Percentiles rank a stretch among this genome's conserved stretches.
phyloP scores from a whole-genome alignment of 192 early-diverging fungal genomes.

The Phlyctochytrium planicorne region DNA sequence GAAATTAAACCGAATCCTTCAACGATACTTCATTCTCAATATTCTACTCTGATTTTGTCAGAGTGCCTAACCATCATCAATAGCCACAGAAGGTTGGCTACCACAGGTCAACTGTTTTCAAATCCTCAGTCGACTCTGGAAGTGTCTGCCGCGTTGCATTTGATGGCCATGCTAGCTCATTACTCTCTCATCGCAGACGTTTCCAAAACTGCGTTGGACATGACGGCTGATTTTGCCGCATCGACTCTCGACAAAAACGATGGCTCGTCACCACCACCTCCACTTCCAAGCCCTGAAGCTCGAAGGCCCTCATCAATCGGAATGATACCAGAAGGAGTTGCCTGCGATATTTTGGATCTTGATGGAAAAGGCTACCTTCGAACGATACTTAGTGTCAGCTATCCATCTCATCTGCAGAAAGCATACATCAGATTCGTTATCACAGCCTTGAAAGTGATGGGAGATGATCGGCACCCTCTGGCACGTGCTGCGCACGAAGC shows the following conservation, averaged over 20 bases:
- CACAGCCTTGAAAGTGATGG: slow-evolving; percentile 7
- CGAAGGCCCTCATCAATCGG: slow-evolving; percentile 11
- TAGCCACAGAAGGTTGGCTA: slow-evolving; percentile 25
- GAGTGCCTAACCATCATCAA: slow-evolving; percentile 48
- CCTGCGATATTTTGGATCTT: slow-evolving; percentile 14
- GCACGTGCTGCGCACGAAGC: slow-evolving; percentile 16
- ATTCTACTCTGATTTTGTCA: slow-evolving; percentile 35
- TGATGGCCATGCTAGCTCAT: slow-evolving; percentile 22
- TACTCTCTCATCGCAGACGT: background rate
- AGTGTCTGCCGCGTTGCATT: slow-evolving; percentile 36
- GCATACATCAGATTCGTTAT: slow-evolving; percentile 33
- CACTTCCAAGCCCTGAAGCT: background rate
- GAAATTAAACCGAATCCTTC: background rate
- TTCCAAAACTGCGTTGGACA: background rate
- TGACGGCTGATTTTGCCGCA: too few species aligned
- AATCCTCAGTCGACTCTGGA: slow-evolving; percentile 21
- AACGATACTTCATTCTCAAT: slow-evolving; percentile 10
- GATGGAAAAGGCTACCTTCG: slow-evolving; percentile 18
- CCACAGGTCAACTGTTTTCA: slow-evolving; percentile 8
- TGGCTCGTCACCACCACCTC: background rate
- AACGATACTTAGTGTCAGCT: slow-evolving; percentile 11
- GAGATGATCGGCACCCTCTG: slow-evolving; percentile 9
- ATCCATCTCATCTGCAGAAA: slow-evolving; percentile 32
- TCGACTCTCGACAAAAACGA: slow-evolving; percentile 1
- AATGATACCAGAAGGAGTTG: slow-evolving; percentile 20